These are phyloP conservation scores for Vachellia collinsii DNA, from an alignment of 306 rosid species.

Conservation along the genomic window DNA sequence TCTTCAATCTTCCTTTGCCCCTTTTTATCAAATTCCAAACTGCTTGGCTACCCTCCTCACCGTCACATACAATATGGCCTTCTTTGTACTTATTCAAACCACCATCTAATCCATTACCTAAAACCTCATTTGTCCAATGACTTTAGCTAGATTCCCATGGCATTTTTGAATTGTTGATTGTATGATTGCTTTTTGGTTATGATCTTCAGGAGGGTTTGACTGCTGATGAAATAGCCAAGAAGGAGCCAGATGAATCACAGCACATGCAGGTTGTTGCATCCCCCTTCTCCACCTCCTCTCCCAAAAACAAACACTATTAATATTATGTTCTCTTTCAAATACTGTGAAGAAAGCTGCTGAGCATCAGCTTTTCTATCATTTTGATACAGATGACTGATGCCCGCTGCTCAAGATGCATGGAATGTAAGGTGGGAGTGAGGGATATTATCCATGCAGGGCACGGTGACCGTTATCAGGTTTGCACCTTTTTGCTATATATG, in stretches of 20 bases:
- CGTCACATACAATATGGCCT: too few species aligned
- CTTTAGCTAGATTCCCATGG: not conserved
- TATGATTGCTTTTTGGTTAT: slow-evolving; percentile 24
- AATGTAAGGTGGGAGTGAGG: slow-evolving; percentile 77
- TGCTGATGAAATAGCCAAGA: slow-evolving; percentile 70
- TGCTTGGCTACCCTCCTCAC: too few species aligned
- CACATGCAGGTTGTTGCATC: slow-evolving; percentile 70
- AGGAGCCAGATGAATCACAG: slow-evolving; percentile 77
- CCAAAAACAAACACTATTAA: not conserved
- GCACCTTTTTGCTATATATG: slow-evolving; percentile 4
- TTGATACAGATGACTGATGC: slow-evolving; percentile 86
- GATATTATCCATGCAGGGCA: slow-evolving; percentile 89
- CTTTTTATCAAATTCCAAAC: too few species aligned
- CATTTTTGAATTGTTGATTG: slow-evolving; percentile 10
- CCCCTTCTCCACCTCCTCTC: not conserved
- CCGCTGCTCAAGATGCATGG: slow-evolving; percentile 84
- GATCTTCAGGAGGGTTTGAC: slow-evolving; percentile 82
- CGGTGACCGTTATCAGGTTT: slow-evolving; percentile 85
- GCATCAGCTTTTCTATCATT: slow-evolving; percentile 30
- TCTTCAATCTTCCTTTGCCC: too few species aligned
- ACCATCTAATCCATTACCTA: not conserved
- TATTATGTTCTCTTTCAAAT: slow-evolving; percentile 23
- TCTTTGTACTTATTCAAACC: too few species aligned
- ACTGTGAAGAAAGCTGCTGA: slow-evolving; percentile 32
- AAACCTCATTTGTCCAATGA: not conserved